Evolutionary conservation across 495 filamentous ascomycete species (phyloP), one percentile per base, ranked within the genome.

Genomic region (Trichocladium antarcticum): DNA sequence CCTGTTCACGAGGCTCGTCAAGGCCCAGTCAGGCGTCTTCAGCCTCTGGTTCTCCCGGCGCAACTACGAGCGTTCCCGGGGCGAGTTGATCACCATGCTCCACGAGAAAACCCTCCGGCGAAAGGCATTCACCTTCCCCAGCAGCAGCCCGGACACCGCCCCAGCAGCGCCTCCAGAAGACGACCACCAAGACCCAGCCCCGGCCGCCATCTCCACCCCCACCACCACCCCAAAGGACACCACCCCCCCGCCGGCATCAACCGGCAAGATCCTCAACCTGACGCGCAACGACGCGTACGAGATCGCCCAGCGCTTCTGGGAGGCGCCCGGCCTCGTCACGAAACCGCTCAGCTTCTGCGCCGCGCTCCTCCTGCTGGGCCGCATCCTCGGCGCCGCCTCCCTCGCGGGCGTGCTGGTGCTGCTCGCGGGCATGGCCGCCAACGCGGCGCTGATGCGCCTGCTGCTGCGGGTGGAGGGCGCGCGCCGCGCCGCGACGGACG

Each of bases 51-150:
- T 79, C 56, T 74, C 76, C 44, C 74, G 87, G 41, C 75, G 86
- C 32, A 51, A 43, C 48, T 93, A 90, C 55, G 87, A 93, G 57
- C 70, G 86, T 42, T 84, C 83, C 5, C 69, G 87, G 37, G 87
- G 87, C 8, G 86, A 89, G 59, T 80, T 90, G 79, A 82, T 93
- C 42, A 90, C 85, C 46, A 89, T 87, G 78, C 70, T 92, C 21
- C 89, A 89, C 48, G 85, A 88, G 59, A 93, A 93, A 65, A 86
- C 84, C 0, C 64, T 92, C 8, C 76, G 78, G 5, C 69, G 87
- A 28, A 89, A 90, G 64, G 76, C 85, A 0, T 74, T 84, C 46
- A 78, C 78, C 8, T 60, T 73, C 24, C 66, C 66, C 38, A 71
- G 53, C 50, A 71, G 53, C 50, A 45, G 45, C 2, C 40, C 38